Conservation (phyloP, 768 basidiomycete genomes). For the Auricularia sp. region DNA sequence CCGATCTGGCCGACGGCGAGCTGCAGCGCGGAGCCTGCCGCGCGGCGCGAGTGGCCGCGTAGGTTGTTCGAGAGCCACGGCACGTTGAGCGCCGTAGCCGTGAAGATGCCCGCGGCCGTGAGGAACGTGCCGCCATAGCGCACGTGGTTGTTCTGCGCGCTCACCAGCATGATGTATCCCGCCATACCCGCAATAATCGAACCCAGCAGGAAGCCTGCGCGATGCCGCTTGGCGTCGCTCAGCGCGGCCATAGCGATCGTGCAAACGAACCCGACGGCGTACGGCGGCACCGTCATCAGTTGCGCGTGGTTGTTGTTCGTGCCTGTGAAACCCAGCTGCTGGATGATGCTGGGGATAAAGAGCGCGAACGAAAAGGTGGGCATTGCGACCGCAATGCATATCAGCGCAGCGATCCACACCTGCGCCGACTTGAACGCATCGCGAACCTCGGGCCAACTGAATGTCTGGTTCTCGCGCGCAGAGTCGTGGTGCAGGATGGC, state of each 20-base stretch:
- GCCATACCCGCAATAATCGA: not conserved
- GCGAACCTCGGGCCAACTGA: slow-evolving; percentile 48
- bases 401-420: slow-evolving; percentile 38
- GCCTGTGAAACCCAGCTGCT: slow-evolving; percentile 10
- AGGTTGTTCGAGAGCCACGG: not conserved
- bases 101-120: not conserved
- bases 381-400: slow-evolving; percentile 10
- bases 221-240: slow-evolving; percentile 10
- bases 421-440: slow-evolving; percentile 42
- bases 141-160: slow-evolving; percentile 1
- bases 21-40: not conserved
- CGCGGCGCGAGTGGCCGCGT: not conserved
- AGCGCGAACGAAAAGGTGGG: slow-evolving; percentile 9
- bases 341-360: slow-evolving; percentile 17
- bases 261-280: slow-evolving; percentile 14
- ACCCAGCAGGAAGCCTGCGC: slow-evolving; percentile 9
- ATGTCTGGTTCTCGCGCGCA: slow-evolving; percentile 28
- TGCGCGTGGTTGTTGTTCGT: slow-evolving; percentile 11
- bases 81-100: not conserved
- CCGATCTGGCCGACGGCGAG: not conserved
- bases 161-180: slow-evolving; percentile 2
- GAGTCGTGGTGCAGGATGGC: slow-evolving; percentile 13
- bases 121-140: slow-evolving; percentile 6
- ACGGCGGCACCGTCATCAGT: slow-evolving; percentile 18
- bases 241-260: slow-evolving; percentile 9